Evolutionary conservation across 1,284 basidiomycete genomes (phyloP), one percentile per base, ranked within the genome.

Genomic region (Pisolithus thermaeus): DNA sequence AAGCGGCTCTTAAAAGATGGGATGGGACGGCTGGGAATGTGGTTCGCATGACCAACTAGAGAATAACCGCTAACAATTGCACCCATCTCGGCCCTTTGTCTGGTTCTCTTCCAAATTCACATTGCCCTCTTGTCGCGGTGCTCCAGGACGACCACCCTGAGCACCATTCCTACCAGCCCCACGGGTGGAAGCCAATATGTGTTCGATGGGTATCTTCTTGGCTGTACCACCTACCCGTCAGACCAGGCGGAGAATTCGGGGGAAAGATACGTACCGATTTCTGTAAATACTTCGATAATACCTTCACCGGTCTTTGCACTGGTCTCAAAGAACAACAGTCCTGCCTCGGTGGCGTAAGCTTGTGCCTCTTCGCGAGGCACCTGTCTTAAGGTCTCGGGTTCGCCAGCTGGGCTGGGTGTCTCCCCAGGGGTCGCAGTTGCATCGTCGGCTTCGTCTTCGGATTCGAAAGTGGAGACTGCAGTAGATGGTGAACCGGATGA

Each of bases 291-390:
- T 65, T 99, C 96, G 44, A 95, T 88, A 49, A 99, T 84, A 44
- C 95, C 95, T 61, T 96, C 90, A 38, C 97, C 97, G 8, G 93
- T 97, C 85, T 99, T 99, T 40, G 96, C 96, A 64, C 87, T 92
- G 20, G 96, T 97, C 76, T 99, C 96, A 62, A 97, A 97, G 79
- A 99, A 99, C 51, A 99, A 74, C 51, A 99, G 70, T 1, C 91
- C 90, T 32, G 87, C 84, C 71, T 99, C 97, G 56, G 90, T 84
- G 9, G 97, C 96, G 69, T 99, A 99, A 7, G 92, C 92, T 69
- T 94, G 87, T 1, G 96, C 97, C 73, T 98, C 97, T 61, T 97
- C 95, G 56, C 84, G 79, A 14, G 91, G 84, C 32, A 97, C 93
- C 68, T 97, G 91, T 60, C 94, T 77, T 61, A 90, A 70, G 56